Base-by-base conservation (phyloP, 768 basidiomycete genomes). In the Strobilomyces dryophilus region DNA sequence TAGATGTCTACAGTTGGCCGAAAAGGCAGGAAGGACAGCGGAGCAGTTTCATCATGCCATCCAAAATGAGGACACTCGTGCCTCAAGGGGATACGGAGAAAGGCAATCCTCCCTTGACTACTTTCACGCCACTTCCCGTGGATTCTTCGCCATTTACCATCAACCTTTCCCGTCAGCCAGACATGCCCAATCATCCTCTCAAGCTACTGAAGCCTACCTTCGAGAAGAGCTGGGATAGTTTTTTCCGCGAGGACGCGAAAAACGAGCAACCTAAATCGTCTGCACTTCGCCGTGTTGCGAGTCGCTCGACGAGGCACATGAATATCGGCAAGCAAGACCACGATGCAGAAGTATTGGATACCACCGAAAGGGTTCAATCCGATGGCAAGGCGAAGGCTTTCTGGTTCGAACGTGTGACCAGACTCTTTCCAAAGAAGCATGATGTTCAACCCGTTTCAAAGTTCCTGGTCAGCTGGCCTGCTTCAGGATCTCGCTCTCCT, bases 11-110 rank as follows among this genome's bases (percentile, higher is more conserved):
- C 56, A 74, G 71, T 60, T 76, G 74, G 51, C 71, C 73, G 59
- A 76, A 67, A 64, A 86, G 79, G 75, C 70, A 75, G 61, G 69
- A 63, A 46, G 78, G 81, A 59, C 80, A 83, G 63, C 74, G 79
- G 46, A 68, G 69, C 1, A 79, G 74, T 27, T 68, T 81, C 27
- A 74, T 62, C 61, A 62, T 64, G 49, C 66, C 64, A 29, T 61
- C 53, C 49, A 55, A 49, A 34, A 51, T 57, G 4, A 53, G 52
- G 45, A 41, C 57, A 60, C 48, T 47, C n/a, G 45, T 36, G 60
- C 47, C 59, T 51, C 59, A 53, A 46, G 54, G 56, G 36, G 66
- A 66, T 39, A 41, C 66, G 45, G 61, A 65, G 52, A 64, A 70
- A 51, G 64, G 57, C 31, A 40, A 66, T 50, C 54, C 61, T 27